A percentile compares a stretch with the other conserved stretches of the same genome.
These are phyloP conservation scores for Pleodorina starrii DNA, from an alignment of 139 green algal genomes.

Conservation along the genomic window DNA sequence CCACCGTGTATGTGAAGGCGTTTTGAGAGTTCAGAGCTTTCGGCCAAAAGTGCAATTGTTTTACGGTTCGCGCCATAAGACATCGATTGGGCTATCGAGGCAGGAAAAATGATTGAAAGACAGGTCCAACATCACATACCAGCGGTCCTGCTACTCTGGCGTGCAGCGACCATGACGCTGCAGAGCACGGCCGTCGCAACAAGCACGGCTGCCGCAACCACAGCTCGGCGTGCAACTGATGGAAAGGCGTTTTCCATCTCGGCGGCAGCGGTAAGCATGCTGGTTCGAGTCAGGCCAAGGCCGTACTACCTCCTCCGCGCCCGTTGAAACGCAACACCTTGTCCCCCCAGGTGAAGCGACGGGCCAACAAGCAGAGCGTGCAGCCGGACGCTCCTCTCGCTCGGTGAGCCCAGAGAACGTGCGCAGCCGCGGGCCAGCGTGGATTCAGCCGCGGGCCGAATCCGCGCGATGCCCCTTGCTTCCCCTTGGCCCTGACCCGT, in stretches of 20 bases:
- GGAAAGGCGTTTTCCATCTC: background rate
- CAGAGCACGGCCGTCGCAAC: background rate
- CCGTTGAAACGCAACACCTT: no score
- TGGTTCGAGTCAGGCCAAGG: no score
- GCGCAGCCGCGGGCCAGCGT: no score
- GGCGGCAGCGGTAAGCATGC: background rate
- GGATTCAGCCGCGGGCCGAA: no score
- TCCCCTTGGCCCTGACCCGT: no score
- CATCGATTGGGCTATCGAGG: no score
- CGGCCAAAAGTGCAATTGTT: no score
- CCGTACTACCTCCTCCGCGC: no score
- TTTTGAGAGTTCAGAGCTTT: no score
- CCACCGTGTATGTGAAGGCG: no score
- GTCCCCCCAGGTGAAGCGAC: background rate
- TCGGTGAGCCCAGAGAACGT: background rate
- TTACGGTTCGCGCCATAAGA: no score
- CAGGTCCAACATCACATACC: constrained; percentile 1
- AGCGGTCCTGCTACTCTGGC: background rate
- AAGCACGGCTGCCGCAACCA: background rate
- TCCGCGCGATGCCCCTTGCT: no score
- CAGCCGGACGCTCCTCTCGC: background rate
- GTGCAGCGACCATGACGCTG: background rate
- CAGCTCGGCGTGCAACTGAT: background rate
- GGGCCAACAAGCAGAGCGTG: background rate
- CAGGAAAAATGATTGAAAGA: constrained; percentile 5